Evolutionary conservation across 2,329 filamentous ascomycete genomes (phyloP).

Genomic region (Tolypocladium pustulatum): DNA sequence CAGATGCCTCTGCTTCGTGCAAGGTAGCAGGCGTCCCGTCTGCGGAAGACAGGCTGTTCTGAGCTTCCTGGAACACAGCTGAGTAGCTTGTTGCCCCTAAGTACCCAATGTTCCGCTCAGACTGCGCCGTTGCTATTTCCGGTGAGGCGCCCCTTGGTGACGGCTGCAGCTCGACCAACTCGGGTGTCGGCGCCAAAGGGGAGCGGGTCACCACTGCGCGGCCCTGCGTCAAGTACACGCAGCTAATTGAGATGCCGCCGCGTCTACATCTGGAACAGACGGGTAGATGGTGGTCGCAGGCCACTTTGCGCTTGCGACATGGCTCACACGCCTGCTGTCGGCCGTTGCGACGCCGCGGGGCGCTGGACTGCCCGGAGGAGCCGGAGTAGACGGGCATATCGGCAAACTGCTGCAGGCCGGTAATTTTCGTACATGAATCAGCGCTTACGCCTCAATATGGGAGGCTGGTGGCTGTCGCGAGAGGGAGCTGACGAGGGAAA

Average conservation of each 20-base stretch:
- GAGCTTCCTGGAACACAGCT: background rate
- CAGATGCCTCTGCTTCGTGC: background rate
- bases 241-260: conserved; percentile 18
- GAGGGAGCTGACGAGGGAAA: background rate
- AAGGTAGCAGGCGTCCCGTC: background rate
- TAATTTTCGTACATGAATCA: too few relatives aligned
- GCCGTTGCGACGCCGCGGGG: conserved; percentile 15
- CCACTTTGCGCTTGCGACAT: conserved; percentile 30
- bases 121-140: background rate
- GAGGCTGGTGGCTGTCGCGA: background rate
- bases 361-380: background rate
- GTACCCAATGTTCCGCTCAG: background rate
- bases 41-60: background rate
- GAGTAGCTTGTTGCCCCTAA: background rate
- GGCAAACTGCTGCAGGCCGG: too few relatives aligned
- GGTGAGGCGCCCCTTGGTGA: background rate
- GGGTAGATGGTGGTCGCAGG: conserved; percentile 31
- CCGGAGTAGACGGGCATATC: background rate
- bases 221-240: conserved; percentile 20
- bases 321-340: conserved; percentile 22
- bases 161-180: background rate
- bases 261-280: conserved; percentile 27
- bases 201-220: background rate
- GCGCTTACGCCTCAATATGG: background rate
- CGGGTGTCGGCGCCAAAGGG: background rate